Evolutionary conservation across 495 filamentous ascomycete species (phyloP), one percentile per base, ranked within the genome.

Genomic region (Annulohypoxylon moriforme): DNA sequence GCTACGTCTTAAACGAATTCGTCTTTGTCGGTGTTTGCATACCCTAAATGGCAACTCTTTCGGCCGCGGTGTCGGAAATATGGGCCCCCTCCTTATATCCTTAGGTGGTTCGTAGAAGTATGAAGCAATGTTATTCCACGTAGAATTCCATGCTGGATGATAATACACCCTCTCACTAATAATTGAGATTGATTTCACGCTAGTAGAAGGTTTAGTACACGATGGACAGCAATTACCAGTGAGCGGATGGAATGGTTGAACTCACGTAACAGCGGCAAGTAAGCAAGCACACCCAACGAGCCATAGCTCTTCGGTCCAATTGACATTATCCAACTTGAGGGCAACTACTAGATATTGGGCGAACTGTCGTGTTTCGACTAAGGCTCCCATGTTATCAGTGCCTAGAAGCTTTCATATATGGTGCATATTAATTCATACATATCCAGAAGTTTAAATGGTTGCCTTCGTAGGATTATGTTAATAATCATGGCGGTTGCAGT

Each of bases 241-340:
- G 16, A n/a, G n/a, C n/a, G n/a, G n/a, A 9, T n/a, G 11, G 24
- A 22, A 33, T 22, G 40, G 22, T 46, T 4, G 1, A 33, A 29
- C 59, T 14, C 14, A 61, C 59, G 49, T 61, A 3, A 61, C 25
- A 9, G 40, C 27, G 25, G 29, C 4, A 16, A 61, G 29, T 8
- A 61, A 10, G 49, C 59, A 50, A 9, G 59, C 8, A n/a, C 25
- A 49, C 5, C 4, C 25, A 10, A 61, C 24, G 8, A 61, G 59
- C 2, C 27, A n/a, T n/a, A 61, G 22, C 29, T 49, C 59, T 14
- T 22, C 3, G 5, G n/a, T 36, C 59, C 42, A 61, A 20, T 49
- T 14, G 27, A 61, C n/a, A 16, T 6, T 47, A 49, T 61, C n/a
- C 27, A 61, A 25, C 10, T 36, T n/a, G 11, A 61, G 42, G 31